A percentile compares a stretch with the other conserved stretches of the same genome.
These are phyloP conservation scores for Phytophthora idaei DNA, from an alignment of 352 stramenopile genomes.

Conservation along the genomic window DNA sequence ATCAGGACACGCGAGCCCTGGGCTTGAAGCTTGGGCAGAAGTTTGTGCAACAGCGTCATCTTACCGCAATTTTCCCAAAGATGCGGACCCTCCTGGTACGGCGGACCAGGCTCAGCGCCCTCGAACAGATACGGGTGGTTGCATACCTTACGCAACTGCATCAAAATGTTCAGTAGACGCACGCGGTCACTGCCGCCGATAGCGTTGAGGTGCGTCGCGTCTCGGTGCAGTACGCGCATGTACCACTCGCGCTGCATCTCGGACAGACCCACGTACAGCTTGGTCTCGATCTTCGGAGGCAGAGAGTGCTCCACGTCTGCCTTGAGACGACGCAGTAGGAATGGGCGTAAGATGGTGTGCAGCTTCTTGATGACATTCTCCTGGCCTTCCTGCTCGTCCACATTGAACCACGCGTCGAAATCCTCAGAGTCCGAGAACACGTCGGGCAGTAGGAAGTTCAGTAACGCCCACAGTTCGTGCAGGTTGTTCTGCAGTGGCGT, in stretches of 20 bases:
- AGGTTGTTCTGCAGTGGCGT: conserved; percentile 99
- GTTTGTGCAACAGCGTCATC: conserved; percentile 96
- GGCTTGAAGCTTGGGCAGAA: conserved; percentile 87
- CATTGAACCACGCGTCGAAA: conserved; percentile 99
- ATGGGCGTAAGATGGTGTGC: conserved; percentile 97
- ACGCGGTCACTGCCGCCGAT: conserved; percentile 96
- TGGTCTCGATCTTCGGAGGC: conserved; percentile 98
- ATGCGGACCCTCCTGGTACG: conserved; percentile 96
- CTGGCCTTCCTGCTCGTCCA: conserved; percentile 95
- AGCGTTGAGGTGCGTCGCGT: conserved; percentile 96
- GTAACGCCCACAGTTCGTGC: conserved; percentile 98
- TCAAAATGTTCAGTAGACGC: conserved; percentile 97
- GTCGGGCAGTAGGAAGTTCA: conserved; percentile 98
- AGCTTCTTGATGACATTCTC: conserved; percentile 98
- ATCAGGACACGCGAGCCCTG: conserved; percentile 96
- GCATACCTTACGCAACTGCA: conserved; percentile 99
- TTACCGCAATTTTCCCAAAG: conserved; percentile 99
- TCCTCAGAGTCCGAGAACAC: conserved; percentile 96
- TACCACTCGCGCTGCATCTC: conserved; percentile 99
- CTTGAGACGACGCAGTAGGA: conserved; percentile 99
- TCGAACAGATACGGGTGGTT: conserved; percentile 99
- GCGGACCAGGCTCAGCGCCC: conserved; percentile 96
- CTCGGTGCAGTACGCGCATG: conserved; percentile 96
- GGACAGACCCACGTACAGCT: conserved; percentile 97
- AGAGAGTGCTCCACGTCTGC: conserved; percentile 97